A percentile compares a stretch with the other conserved stretches of the same genome.
Evolutionary conservation across 768 basidiomycete species (phyloP).

Genomic region (Tubosaeta sp.): DNA sequence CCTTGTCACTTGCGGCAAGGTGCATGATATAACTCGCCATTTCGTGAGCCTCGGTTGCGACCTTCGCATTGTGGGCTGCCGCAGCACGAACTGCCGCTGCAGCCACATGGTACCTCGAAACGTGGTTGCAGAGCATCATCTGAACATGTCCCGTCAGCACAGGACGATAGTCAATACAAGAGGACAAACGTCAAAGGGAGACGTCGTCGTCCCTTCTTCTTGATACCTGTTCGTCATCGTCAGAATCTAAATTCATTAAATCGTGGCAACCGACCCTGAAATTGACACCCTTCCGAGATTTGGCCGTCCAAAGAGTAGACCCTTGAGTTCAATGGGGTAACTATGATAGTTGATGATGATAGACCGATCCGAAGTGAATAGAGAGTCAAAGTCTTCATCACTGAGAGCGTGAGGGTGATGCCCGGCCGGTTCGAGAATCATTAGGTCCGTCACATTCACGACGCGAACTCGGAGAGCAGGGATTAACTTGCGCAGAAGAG

Average conservation of each 20-base stretch:
- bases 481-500: slow-evolving; percentile 64
- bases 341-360: slow-evolving; percentile 85
- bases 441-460: slow-evolving; percentile 85
- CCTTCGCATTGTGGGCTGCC: slow-evolving; percentile 45
- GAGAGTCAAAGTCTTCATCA: slow-evolving; percentile 54
- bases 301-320: slow-evolving; percentile 57
- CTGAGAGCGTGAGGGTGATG: slow-evolving; percentile 73
- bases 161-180: neutral
- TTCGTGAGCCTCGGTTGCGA: slow-evolving; percentile 57
- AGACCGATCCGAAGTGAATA: slow-evolving; percentile 68
- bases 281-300: slow-evolving; percentile 48
- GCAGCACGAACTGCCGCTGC: slow-evolving; percentile 55
- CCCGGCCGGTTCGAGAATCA: slow-evolving; percentile 70
- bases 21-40: slow-evolving; percentile 56
- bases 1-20: slow-evolving; percentile 53
- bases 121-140: slow-evolving; percentile 74
- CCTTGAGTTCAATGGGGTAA: slow-evolving; percentile 69
- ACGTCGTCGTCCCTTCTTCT: slow-evolving; percentile 78
- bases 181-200: slow-evolving; percentile 64
- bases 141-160: slow-evolving; percentile 19
- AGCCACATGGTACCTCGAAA: slow-evolving; percentile 65
- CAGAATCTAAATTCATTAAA: neutral
- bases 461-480: slow-evolving; percentile 78
- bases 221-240: slow-evolving; percentile 36
- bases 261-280: slow-evolving; percentile 37